Percentiles rank a stretch among this genome's conserved stretches.
These are phyloP conservation scores for Penicillium sp. DNA, from an alignment of 2,329 filamentous ascomycete species.

Conservation along the genomic window DNA sequence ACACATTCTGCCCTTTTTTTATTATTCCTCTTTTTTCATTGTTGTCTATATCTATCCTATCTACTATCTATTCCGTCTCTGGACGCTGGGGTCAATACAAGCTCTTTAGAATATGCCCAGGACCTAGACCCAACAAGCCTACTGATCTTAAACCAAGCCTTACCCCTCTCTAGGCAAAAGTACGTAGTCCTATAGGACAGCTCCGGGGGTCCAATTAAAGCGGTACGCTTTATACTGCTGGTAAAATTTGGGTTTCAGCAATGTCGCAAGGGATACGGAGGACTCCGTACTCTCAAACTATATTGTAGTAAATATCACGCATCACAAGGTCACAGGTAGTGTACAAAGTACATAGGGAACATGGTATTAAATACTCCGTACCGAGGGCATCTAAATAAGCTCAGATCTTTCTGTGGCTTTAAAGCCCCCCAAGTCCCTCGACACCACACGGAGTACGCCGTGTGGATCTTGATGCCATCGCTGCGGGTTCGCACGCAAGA, in stretches of 20 bases:
- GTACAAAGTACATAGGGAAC: not conserved
- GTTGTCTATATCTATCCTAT: slow-evolving; percentile 2
- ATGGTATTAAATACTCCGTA: not conserved
- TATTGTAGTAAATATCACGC: not conserved
- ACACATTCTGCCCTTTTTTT: not conserved
- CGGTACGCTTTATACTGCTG: not conserved
- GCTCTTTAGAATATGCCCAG: not conserved
- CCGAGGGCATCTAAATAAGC: slow-evolving; percentile 1
- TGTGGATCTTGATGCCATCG: slow-evolving; percentile 10
- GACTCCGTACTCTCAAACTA: too few relatives aligned
- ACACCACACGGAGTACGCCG: not conserved
- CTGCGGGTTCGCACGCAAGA: slow-evolving; percentile 14
- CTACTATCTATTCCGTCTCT: not conserved
- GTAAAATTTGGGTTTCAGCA: not conserved
- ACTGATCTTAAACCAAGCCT: not conserved
- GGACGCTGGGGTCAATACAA: not conserved
- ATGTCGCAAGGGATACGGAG: not conserved
- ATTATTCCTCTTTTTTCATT: not conserved
- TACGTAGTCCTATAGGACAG: not conserved
- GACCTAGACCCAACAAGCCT: not conserved
- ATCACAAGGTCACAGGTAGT: not conserved
- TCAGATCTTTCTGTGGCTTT: slow-evolving; percentile 3
- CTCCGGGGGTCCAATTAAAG: not conserved
- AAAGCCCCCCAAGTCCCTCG: not conserved
- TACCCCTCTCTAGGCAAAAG: not conserved